These are phyloP conservation scores for Nepenthes alata DNA, from an alignment of 179 eudicot genomes.

Conservation along the genomic window DNA sequence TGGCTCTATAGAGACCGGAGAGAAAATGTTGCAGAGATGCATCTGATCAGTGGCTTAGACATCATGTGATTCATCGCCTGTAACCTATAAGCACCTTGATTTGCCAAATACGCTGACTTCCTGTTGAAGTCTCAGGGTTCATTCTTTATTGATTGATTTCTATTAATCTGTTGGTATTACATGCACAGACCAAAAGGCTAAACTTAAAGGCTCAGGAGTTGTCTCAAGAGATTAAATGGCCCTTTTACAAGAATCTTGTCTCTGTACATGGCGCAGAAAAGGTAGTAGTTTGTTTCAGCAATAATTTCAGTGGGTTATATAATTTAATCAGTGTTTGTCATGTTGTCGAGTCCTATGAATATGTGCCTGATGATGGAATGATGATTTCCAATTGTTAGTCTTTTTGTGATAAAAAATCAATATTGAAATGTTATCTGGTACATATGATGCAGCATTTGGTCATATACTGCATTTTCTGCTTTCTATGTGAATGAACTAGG, in stretches of 20 bases:
- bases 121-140: background rate
- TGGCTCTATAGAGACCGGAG: no score
- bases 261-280: constrained; percentile 14
- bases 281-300: constrained; percentile 15
- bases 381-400: no score
- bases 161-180: constrained; percentile 7
- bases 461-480: background rate
- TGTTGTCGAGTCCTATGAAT: background rate
- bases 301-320: background rate
- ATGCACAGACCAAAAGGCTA: constrained; percentile 37
- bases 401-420: no score
- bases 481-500: background rate
- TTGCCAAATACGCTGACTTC: background rate
- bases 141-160: background rate
- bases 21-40: no score
- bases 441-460: background rate
- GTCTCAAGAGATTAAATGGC: constrained; percentile 58
- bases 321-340: background rate
- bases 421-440: background rate
- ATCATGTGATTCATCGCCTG: no score
- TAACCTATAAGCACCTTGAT: no score
- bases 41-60: no score
- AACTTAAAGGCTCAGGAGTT: constrained; percentile 56
- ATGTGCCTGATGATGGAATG: no score
- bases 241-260: constrained; percentile 42